These are phyloP conservation scores for Chamaecrista fasciculata DNA, from an alignment of 306 rosid genomes.

Conservation along the genomic window DNA sequence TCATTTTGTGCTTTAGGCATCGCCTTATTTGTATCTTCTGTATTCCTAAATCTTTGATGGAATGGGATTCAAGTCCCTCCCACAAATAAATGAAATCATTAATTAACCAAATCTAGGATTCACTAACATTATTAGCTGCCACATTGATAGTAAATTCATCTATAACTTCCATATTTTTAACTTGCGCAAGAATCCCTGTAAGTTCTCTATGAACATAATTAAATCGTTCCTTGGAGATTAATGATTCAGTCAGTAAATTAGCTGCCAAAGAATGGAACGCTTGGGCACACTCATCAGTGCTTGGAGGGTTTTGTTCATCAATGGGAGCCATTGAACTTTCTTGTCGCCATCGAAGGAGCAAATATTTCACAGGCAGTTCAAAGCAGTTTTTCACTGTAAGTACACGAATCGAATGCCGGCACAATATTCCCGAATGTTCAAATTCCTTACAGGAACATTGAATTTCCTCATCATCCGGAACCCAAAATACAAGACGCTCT, in stretches of 20 bases:
- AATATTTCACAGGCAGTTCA: slow-evolving; percentile 57
- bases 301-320: slow-evolving; percentile 33
- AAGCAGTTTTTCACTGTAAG: slow-evolving; percentile 54
- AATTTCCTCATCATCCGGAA: slow-evolving; percentile 48
- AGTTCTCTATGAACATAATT: slow-evolving; percentile 49
- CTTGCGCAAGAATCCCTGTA: slow-evolving; percentile 52
- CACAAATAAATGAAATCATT: background rate
- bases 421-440: slow-evolving; percentile 61
- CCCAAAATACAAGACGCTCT: slow-evolving; percentile 54
- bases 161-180: slow-evolving; percentile 46
- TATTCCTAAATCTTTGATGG: slow-evolving; percentile 9
- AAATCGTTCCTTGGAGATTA: slow-evolving; percentile 45
- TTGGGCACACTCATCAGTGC: slow-evolving; percentile 40
- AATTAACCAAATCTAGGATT: slow-evolving; percentile 17
- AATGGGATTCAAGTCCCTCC: background rate
- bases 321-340: slow-evolving; percentile 37
- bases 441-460: slow-evolving; percentile 68
- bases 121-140: slow-evolving; percentile 36
- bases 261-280: slow-evolving; percentile 49
- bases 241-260: slow-evolving; percentile 52
- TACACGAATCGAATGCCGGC: slow-evolving; percentile 62
- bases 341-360: slow-evolving; percentile 53
- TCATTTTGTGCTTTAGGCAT: slow-evolving; percentile 5
- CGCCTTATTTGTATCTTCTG: slow-evolving; percentile 4
- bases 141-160: slow-evolving; percentile 41